These are phyloP conservation scores for Mollisia scopiformis DNA, from an alignment of 2,329 filamentous ascomycete genomes.

Conservation along the genomic window DNA sequence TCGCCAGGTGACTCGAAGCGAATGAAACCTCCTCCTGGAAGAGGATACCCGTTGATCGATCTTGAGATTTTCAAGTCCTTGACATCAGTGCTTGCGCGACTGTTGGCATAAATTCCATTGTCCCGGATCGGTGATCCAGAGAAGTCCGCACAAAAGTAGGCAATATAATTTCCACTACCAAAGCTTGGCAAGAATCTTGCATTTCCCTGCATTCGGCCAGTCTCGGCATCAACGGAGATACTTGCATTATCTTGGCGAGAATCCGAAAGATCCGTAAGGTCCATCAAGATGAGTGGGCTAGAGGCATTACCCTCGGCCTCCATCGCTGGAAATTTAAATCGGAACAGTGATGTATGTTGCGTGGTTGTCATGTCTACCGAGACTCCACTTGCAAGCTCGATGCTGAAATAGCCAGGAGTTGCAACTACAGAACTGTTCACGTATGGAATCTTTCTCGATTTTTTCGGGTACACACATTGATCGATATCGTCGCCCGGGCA, in stretches of 20 bases:
- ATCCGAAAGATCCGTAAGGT: conserved; percentile 65
- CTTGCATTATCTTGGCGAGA: conserved; percentile 60
- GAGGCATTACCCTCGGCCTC: conserved; percentile 39
- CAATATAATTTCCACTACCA: conserved; percentile 59
- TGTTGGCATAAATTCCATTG: conserved; percentile 63
- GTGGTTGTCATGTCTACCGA: conserved; percentile 69
- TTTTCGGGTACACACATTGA: conserved; percentile 62
- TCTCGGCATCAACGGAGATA: conserved; percentile 54
- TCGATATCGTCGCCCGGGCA: conserved; percentile 66
- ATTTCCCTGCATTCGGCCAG: conserved; percentile 64
- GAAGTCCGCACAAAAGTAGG: conserved; percentile 72
- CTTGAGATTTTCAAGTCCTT: conserved; percentile 54
- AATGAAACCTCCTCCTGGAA: conserved; percentile 65
- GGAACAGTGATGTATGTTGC: conserved; percentile 66
- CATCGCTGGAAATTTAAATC: conserved; percentile 59
- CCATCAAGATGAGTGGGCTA: conserved; percentile 64
- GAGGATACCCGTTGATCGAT: conserved; percentile 54
- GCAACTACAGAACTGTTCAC: conserved; percentile 55
- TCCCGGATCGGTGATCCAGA: conserved; percentile 58
- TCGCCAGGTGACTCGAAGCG: conserved; percentile 55
- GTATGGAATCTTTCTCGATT: conserved; percentile 40
- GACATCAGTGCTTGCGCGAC: conserved; percentile 51
- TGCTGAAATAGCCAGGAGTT: conserved; percentile 66
- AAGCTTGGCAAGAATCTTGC: conserved; percentile 68
- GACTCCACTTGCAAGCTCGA: conserved; percentile 59